These are phyloP conservation scores for Hypoxylon trugodes DNA, from an alignment of 495 filamentous ascomycete genomes.

Conservation along the genomic window DNA sequence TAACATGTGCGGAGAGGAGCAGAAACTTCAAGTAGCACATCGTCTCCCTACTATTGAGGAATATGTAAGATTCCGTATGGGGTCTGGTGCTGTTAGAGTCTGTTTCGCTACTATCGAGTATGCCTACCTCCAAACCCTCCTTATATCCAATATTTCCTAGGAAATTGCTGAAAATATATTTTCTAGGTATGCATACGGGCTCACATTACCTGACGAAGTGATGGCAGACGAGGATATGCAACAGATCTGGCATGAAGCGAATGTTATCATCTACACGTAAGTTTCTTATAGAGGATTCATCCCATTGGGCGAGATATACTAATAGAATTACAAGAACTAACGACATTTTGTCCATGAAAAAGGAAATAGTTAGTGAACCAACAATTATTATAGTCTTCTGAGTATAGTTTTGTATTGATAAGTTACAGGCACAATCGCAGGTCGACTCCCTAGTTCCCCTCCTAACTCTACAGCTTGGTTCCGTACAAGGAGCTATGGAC, in stretches of 20 bases:
- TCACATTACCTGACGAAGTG: constrained; percentile 4
- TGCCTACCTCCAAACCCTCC: background rate
- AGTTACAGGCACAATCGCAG: constrained; percentile 22
- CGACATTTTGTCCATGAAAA: constrained; percentile 26
- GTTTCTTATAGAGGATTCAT: background rate
- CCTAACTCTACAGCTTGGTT: constrained; percentile 24
- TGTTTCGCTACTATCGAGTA: constrained; percentile 19
- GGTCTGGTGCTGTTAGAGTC: constrained; percentile 5
- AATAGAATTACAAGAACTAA: constrained; percentile 5
- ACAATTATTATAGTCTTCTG: background rate
- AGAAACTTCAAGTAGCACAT: background rate
- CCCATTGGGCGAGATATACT: background rate
- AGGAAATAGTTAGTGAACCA: constrained; percentile 22
- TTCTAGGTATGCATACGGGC: constrained; percentile 17
- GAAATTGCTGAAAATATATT: background rate
- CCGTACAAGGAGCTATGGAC: constrained; percentile 22
- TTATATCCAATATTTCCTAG: background rate
- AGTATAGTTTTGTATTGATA: constrained; percentile 1
- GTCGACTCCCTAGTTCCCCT: constrained; percentile 23
- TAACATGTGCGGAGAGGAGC: constrained; percentile 17
- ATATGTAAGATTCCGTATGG: background rate
- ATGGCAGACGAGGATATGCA: constrained; percentile 19
- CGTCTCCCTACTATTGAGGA: constrained; percentile 24
- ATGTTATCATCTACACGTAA: constrained; percentile 2
- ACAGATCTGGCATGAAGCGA: constrained; percentile 6